Evolutionary conservation across 169 alveolate species (phyloP), one percentile per base, ranked within the genome.

Genomic region (Theileria orientalis): DNA sequence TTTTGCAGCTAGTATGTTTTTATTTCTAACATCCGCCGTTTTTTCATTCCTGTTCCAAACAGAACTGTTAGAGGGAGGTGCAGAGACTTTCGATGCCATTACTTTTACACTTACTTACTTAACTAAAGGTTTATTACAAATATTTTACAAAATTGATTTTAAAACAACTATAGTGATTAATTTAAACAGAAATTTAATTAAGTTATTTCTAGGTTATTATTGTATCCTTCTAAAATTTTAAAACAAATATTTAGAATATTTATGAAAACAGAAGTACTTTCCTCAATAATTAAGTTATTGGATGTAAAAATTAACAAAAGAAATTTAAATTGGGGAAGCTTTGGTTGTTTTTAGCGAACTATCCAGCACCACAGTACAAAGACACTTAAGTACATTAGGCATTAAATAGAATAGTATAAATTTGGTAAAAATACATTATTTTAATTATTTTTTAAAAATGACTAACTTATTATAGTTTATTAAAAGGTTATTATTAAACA

Each of bases 1-100:
- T 62, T 87, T 91, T 11, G 96, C 96, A 25, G 96, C 96, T 56
- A 92, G 68, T 51, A 92, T 92, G 88, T 92, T 92, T 68, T 90
- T 84, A 56, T 77, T 84, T 64, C 94, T 86, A 35, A 92, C 94
- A 57, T 92, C 94, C 21, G 90, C 85, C 66, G 75, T 85, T 67
- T 90, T 90, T 44, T 90, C 94, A 60, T 85, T 90, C 44, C 92
- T 69, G 82, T 73, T 82, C 89, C 89, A 82, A 35, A 82, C 89
- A 57, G 76, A 83, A 54, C 61, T 69, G 49, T 69, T 79, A 66
- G 61, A 70, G 83, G 66, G 83, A 33, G 82, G 60, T 40, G 76
- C 79, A 52, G 85, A 46, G 35, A 74, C 87, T 84, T 87, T 60
- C 21, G 83, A 46, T 7, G 75, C 83, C 67, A 68, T 51, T 42